Percentiles rank a stretch among this genome's conserved stretches.
phyloP scores from a whole-genome alignment of 129 eudicot species.

The Centella asiatica region DNA sequence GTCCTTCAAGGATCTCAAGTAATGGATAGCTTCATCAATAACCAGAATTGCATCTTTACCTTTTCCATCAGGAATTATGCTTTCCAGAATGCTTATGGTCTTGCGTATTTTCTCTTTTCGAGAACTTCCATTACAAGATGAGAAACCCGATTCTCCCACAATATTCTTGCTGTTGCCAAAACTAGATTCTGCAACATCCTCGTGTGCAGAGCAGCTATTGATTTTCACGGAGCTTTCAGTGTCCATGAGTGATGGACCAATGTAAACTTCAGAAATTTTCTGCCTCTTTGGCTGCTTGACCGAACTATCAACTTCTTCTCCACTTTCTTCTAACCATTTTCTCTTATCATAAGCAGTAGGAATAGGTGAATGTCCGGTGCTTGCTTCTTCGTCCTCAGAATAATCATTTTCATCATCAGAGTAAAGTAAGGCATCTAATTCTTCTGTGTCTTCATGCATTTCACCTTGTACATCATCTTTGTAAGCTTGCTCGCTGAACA shows the following conservation, averaged over 20 bases:
- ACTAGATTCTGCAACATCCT: conserved; percentile 52
- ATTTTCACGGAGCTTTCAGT: conserved; percentile 41
- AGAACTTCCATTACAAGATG: conserved; percentile 31
- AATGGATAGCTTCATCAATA: conserved; percentile 75
- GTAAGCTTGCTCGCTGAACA: conserved; percentile 19
- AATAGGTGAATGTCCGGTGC: conserved; percentile 86
- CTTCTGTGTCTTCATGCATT: conserved; percentile 76
- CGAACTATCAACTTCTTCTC: conserved; percentile 72
- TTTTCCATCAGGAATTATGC: conserved; percentile 57
- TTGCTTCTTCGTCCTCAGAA: conserved; percentile 59
- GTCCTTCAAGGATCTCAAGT: conserved; percentile 53
- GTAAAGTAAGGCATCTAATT: conserved; percentile 64
- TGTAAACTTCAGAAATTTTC: conserved; percentile 30
- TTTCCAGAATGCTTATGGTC: conserved; percentile 50
- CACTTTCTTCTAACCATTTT: conserved; percentile 26
- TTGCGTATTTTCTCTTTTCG: conserved; percentile 49
- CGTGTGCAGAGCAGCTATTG: conserved; percentile 19
- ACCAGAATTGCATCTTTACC: conserved; percentile 60
- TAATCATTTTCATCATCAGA: conserved; percentile 50
- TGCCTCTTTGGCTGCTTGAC: conserved; percentile 35
- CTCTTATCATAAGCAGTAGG: conserved; percentile 24
- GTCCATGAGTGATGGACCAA: conserved; percentile 24
- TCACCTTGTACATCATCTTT: conserved; percentile 33
- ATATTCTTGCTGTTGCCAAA: conserved; percentile 27
- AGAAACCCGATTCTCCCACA: conserved; percentile 16